A percentile compares a stretch with the other conserved stretches of the same genome.
Evolutionary conservation across 129 eudicot species (phyloP).

Genomic region (sunflower (Helianthus annuus)): HanXRQr2.0-SUNRISE NC_035449.2:13472413-13472912

Average conservation of each 20-base stretch:
- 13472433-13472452: slow-evolving; percentile 48
- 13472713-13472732: not conserved
- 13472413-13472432: slow-evolving; percentile 51
- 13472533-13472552: slow-evolving; percentile 7
- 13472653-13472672: slow-evolving; percentile 32
- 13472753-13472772: no score
- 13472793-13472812: no score
- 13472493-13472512: slow-evolving; percentile 21
- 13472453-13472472: slow-evolving; percentile 34
- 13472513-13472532: not conserved
- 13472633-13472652: slow-evolving; percentile 22
- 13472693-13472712: not conserved
- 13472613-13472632: slow-evolving; percentile 26
- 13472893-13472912: no score
- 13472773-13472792: no score
- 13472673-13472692: not conserved
- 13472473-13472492: slow-evolving; percentile 20
- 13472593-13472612: slow-evolving; percentile 48
- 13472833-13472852: no score
- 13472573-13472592: slow-evolving; percentile 78
- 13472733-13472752: no score
- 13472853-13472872: no score
- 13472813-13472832: no score
- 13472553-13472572: slow-evolving; percentile 3
- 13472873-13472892: no score